These are phyloP conservation scores for Amylocystis lapponica DNA, from an alignment of 768 basidiomycete genomes.

Conservation along the genomic window DNA sequence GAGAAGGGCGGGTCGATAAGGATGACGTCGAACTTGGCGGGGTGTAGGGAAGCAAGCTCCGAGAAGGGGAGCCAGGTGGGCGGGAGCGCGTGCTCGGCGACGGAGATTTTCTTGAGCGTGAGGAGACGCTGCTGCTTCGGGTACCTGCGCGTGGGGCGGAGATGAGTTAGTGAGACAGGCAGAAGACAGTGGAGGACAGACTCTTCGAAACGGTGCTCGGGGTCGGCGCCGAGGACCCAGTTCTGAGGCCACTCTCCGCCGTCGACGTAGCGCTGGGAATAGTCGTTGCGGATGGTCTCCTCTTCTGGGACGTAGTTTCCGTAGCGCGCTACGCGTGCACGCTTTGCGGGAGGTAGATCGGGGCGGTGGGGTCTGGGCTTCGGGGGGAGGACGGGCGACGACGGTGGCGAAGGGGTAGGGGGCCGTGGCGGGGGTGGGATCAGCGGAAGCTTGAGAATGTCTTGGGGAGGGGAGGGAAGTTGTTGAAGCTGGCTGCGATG, in stretches of 20 bases:
- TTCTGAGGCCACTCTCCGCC: constrained; percentile 93
- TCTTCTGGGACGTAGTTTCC: constrained; percentile 87
- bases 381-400: constrained; percentile 34
- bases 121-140: constrained; percentile 89
- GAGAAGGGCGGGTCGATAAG: constrained; percentile 89
- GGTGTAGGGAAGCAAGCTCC: constrained; percentile 48
- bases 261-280: constrained; percentile 85
- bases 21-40: constrained; percentile 83
- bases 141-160: constrained; percentile 49
- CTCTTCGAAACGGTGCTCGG: constrained; percentile 91
- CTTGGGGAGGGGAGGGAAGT: constrained; percentile 49
- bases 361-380: constrained; percentile 36
- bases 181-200: constrained; percentile 38
- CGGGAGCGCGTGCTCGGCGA: constrained; percentile 61
- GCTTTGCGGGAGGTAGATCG: constrained; percentile 65
- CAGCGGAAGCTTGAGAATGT: constrained; percentile 50
- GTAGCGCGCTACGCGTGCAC: constrained; percentile 64
- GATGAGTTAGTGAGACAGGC: neutral
- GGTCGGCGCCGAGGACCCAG: constrained; percentile 85
- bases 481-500: constrained; percentile 52
- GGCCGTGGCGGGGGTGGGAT: constrained; percentile 54
- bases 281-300: constrained; percentile 95
- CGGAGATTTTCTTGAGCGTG: constrained; percentile 74
- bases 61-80: constrained; percentile 68
- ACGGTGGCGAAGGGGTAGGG: constrained; percentile 41